Evolutionary conservation across 768 basidiomycete genomes (phyloP).

Genomic region (Naganishia vishniacii): DNA sequence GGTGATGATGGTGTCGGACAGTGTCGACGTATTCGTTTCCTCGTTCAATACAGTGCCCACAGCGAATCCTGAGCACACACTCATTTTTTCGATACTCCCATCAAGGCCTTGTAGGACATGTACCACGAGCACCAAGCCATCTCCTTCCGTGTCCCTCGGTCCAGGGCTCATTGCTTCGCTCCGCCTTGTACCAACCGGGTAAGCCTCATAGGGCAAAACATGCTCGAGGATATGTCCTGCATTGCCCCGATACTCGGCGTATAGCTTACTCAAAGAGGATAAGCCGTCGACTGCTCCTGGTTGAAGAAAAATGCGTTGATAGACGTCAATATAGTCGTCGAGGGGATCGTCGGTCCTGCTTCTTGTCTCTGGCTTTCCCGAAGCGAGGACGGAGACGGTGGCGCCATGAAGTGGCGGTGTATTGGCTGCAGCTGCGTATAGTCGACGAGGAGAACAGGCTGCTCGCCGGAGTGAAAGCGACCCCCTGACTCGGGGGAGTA

Average conservation of each 20-base stretch:
- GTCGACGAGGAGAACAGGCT: not conserved
- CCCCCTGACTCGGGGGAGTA: too few relatives aligned
- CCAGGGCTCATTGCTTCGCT: not conserved
- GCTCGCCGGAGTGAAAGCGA: not conserved
- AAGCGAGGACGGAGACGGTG: not conserved
- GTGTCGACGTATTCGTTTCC: slow-evolving; percentile 29
- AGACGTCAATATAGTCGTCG: slow-evolving; percentile 16
- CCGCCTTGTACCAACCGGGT: not conserved
- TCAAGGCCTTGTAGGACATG: slow-evolving; percentile 52
- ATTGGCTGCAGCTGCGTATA: not conserved
- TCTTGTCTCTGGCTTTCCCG: slow-evolving; percentile 4
- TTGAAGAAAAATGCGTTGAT: slow-evolving; percentile 15
- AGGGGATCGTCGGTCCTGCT: slow-evolving; percentile 7
- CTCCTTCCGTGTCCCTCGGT: slow-evolving; percentile 33
- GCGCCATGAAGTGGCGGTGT: not conserved
- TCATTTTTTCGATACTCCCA: slow-evolving; percentile 52
- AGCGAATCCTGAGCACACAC: slow-evolving; percentile 59
- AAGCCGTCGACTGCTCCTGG: slow-evolving; percentile 3
- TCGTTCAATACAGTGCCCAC: slow-evolving; percentile 42
- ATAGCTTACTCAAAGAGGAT: not conserved
- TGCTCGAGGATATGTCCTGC: slow-evolving; percentile 2
- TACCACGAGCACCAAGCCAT: slow-evolving; percentile 55
- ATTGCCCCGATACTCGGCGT: not conserved
- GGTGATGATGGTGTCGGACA: slow-evolving; percentile 52
- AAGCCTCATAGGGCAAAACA: slow-evolving; percentile 9